These are phyloP conservation scores for Coprinopsis marcescibilis DNA, from an alignment of 768 basidiomycete genomes.

Conservation along the genomic window DNA sequence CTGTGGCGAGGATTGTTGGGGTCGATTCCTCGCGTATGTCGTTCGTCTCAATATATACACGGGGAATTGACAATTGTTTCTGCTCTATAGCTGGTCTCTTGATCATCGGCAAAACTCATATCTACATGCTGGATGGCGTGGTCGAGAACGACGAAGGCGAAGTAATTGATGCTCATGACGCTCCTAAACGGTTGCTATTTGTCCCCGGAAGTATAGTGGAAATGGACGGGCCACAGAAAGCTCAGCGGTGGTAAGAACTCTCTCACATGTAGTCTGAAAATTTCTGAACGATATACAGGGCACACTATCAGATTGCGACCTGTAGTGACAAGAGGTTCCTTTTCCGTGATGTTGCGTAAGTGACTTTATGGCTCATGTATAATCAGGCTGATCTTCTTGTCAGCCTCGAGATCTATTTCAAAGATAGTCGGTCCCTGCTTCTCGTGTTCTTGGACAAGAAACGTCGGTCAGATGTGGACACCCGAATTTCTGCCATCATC, in stretches of 20 bases:
- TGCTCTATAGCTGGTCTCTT: conserved; percentile 68
- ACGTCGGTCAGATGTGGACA: conserved; percentile 55
- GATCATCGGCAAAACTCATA: conserved; percentile 77
- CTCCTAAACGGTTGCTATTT: conserved; percentile 73
- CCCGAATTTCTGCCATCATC: conserved; percentile 45
- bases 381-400: no score
- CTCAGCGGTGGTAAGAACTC: conserved; percentile 67
- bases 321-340: conserved; percentile 81
- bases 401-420: conserved; percentile 90
- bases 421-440: conserved; percentile 82
- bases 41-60: no score
- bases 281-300: conserved; percentile 38
- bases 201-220: conserved; percentile 83
- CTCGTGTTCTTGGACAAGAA: conserved; percentile 73
- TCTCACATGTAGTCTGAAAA: neutral
- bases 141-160: conserved; percentile 85
- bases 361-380: no score
- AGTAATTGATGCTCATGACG: conserved; percentile 82
- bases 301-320: conserved; percentile 70
- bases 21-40: conserved; percentile 89
- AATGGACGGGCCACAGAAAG: conserved; percentile 71
- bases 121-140: conserved; percentile 89
- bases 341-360: conserved; percentile 89
- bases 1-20: conserved; percentile 82
- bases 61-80: neutral